Evolutionary conservation across 257 asterid species (phyloP), one percentile per base, ranked within the genome.

Genomic region (Solanum habrochaites): DNA sequence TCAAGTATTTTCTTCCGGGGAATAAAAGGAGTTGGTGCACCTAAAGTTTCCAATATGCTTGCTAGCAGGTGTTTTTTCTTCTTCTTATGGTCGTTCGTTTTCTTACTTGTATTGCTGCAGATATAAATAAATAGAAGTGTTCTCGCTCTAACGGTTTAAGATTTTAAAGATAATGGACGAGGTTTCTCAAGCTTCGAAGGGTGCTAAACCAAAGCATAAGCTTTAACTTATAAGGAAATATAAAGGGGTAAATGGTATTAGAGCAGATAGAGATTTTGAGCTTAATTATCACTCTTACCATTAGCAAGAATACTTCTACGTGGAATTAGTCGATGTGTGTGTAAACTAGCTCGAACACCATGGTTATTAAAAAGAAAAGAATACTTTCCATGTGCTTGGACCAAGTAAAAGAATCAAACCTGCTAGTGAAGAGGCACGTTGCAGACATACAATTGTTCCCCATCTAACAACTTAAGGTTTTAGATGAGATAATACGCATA

Each of bases 1-100:
- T 97, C 86, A 97, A 97, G 90, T 97, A 97, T 89, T 96, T 97
- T 83, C 97, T 97, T 84, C 99, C 98, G 0, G 99, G 98, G 72
- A 97, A 97, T 89, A 93, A 93, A 45, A 80, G 98, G 92, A 88
- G 96, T 92, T 88, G 93, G 82, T 78, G 92, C 95, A 27, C 94
- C 91, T 6, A 93, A 93, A 83, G 90, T 90, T 14, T 90, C 94
- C 81, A 91, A 82, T 90, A 89, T 93, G 95, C 99, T 98, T 31
- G 96, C 92, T 87, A 96, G 98, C 88, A 93, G 99, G 99, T 97
- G 94, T 42, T 89, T 83, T 58, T 32, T 75, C 87, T 71, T n/a
- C 18, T 29, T 23, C 27, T 32, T 32, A 15, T 49, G 37, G 32
- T 47, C 31, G 3, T 70, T 85, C 4, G 11, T 39, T 70, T 21